Conservation (phyloP, 179 eudicot genomes). For the Heliamphora pulchella region DNA sequence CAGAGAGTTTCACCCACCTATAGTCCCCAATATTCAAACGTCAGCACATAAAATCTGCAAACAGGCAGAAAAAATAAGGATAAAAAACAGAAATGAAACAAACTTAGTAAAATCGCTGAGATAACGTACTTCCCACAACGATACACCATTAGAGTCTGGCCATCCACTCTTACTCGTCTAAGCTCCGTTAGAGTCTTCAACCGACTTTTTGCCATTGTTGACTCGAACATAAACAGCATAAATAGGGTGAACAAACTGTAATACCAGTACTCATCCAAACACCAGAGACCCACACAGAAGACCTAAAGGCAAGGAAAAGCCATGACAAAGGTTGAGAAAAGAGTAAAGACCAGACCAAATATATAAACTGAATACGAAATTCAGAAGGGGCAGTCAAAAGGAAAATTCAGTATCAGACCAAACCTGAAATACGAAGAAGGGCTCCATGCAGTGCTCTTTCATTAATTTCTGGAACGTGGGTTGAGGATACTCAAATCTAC, state of each 20-base stretch:
- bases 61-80: neutral
- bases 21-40: conserved; percentile 1
- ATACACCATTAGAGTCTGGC: conserved; percentile 80
- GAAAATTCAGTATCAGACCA: conserved; percentile 11
- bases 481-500: conserved; percentile 97
- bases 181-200: conserved; percentile 94
- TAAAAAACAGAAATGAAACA: neutral
- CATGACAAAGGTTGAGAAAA: neutral
- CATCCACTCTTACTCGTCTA: conserved; percentile 91
- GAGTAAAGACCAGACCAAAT: conserved; percentile 1
- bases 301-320: conserved; percentile 41
- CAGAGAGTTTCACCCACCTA: conserved; percentile 88
- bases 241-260: conserved; percentile 91
- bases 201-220: conserved; percentile 97
- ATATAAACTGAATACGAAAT: neutral
- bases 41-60: conserved; percentile 10
- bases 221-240: conserved; percentile 96
- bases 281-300: conserved; percentile 98
- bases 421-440: conserved; percentile 99
- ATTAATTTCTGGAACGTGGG: conserved; percentile 94
- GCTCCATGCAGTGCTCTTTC: conserved; percentile 99
- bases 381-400: neutral
- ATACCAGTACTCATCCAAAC: conserved; percentile 98
- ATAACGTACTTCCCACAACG: conserved; percentile 91
- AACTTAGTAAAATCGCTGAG: neutral